These are phyloP conservation scores for Amanita fuliginea DNA, from an alignment of 768 basidiomycete species.

Conservation along the genomic window DNA sequence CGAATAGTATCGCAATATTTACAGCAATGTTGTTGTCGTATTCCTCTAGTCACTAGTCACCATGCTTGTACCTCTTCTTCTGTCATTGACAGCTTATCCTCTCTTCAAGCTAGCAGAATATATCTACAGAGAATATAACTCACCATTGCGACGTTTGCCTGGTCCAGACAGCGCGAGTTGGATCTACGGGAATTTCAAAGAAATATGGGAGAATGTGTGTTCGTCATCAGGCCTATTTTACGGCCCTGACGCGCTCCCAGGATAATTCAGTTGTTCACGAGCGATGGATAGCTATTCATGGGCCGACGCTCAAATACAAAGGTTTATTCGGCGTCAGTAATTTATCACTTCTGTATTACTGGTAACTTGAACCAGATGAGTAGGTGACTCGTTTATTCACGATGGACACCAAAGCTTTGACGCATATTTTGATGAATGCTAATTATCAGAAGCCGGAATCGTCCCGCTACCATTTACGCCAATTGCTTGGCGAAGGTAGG, in stretches of 20 bases:
- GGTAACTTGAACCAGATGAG: background rate
- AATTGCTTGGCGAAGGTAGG: constrained; percentile 32
- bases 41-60: background rate
- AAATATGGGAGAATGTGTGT: constrained; percentile 32
- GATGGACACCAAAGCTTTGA: constrained; percentile 48
- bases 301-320: constrained; percentile 32
- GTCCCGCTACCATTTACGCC: constrained; percentile 23
- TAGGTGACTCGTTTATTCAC: constrained; percentile 38
- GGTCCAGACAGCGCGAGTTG: constrained; percentile 35
- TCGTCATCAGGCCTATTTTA: background rate
- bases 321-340: constrained; percentile 31
- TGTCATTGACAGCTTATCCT: constrained; percentile 16
- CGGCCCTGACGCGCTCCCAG: constrained; percentile 10
- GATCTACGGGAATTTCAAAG: constrained; percentile 37
- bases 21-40: background rate
- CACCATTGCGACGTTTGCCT: constrained; percentile 36
- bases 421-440: constrained; percentile 50
- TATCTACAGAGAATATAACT: constrained; percentile 22
- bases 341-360: background rate
- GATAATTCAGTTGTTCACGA: constrained; percentile 28
- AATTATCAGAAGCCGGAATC: constrained; percentile 46
- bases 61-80: background rate
- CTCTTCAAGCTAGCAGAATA: constrained; percentile 19
- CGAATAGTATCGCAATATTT: too few species aligned
- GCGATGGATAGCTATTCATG: constrained; percentile 39